A percentile compares a stretch with the other conserved stretches of the same genome.
Conservation (phyloP, 1,139 yeast species). For the Geotrichum klebahnii region DNA sequence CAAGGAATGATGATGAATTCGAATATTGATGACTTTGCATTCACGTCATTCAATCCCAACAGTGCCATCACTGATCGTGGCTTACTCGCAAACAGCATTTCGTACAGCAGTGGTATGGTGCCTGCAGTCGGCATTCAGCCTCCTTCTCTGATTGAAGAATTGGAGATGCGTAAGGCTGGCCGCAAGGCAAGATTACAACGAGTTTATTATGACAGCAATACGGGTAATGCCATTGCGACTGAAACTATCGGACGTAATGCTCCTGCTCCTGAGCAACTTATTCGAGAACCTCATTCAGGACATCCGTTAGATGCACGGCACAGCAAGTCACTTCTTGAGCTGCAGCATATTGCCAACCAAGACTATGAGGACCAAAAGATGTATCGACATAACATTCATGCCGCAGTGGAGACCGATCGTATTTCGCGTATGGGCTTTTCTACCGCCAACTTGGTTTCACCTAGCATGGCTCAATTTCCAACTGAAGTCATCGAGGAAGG, state of each 20-base stretch:
- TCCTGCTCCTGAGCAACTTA: conserved; percentile 23
- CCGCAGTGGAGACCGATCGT: conserved; percentile 22
- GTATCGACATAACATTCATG: conserved; percentile 26
- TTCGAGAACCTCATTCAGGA: conserved; percentile 21
- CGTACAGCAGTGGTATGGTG: conserved; percentile 21
- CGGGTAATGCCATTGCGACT: conserved; percentile 24
- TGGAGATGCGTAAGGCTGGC: conserved; percentile 40
- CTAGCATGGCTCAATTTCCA: conserved; percentile 15
- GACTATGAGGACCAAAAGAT: conserved; percentile 35
- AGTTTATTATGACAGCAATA: conserved; percentile 29
- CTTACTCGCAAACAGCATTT: conserved; percentile 19
- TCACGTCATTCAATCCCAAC: conserved; percentile 34
- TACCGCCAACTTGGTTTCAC: conserved; percentile 1
- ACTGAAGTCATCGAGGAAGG: conserved; percentile 20
- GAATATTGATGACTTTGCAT: conserved; percentile 33
- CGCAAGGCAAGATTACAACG: conserved; percentile 31
- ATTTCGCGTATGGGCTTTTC: conserved; percentile 18
- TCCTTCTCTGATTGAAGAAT: conserved; percentile 39
- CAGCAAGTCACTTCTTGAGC: conserved; percentile 35
- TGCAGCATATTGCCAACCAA: conserved; percentile 35
- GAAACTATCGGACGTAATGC: conserved; percentile 21
- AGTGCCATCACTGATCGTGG: conserved; percentile 27
- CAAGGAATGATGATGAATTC: conserved; percentile 13
- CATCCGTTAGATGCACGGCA: conserved; percentile 37
- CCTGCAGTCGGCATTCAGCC: conserved; percentile 29